Percentiles rank a stretch among this genome's conserved stretches.
Evolutionary conservation across 176 grass and related monocot species (phyloP).

Genomic region (Zea mays): Zm-B73-REFERENCE-NAM-5.0 NC_050100.1:6142501-6143000

Average conservation of each 20-base stretch:
- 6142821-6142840: slow-evolving; percentile 16
- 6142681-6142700: not conserved
- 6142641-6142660: slow-evolving; percentile 53
- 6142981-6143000: slow-evolving; percentile 54
- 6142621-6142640: slow-evolving; percentile 50
- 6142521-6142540: slow-evolving; percentile 5
- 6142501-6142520: not conserved
- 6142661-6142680: slow-evolving; percentile 38
- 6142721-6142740: slow-evolving; percentile 26
- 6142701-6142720: slow-evolving; percentile 23
- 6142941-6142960: slow-evolving; percentile 74
- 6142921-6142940: slow-evolving; percentile 83
- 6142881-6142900: slow-evolving; percentile 80
- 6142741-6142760: slow-evolving; percentile 2
- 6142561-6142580: not conserved
- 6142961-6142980: slow-evolving; percentile 97
- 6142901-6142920: slow-evolving; percentile 77
- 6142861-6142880: slow-evolving; percentile 84
- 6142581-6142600: slow-evolving; percentile 48
- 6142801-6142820: slow-evolving; percentile 30
- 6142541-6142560: not conserved
- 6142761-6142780: not conserved
- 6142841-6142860: slow-evolving; percentile 45
- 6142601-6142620: slow-evolving; percentile 46
- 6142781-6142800: slow-evolving; percentile 22